Conservation (phyloP, 345 rosid genomes). For the Odontarrhena argentea region DNA sequence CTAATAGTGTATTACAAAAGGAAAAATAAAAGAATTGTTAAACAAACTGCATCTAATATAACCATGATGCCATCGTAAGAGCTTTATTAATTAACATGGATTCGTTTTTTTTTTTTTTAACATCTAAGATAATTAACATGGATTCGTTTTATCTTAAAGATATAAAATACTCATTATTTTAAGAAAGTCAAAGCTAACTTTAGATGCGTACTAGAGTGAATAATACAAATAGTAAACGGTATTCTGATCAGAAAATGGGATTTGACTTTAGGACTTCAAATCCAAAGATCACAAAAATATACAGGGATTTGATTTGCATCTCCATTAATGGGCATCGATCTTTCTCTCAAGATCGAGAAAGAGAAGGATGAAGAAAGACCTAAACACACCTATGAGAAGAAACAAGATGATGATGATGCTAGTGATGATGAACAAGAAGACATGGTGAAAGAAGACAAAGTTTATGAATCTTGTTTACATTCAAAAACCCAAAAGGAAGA, state of each 20-base stretch:
- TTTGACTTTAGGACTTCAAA: constrained; percentile 37
- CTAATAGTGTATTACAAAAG: neutral
- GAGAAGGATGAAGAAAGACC: constrained; percentile 29
- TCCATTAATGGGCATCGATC: constrained; percentile 34
- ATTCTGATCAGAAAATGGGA: constrained; percentile 32
- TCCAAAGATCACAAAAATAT: constrained; percentile 19
- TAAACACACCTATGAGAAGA: constrained; percentile 26
- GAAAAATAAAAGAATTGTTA: neutral
- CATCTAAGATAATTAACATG: constrained; percentile 16
- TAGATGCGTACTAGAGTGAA: constrained; percentile 42
- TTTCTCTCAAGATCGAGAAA: constrained; percentile 36
- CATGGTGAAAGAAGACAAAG: constrained; percentile 19
- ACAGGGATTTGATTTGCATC: constrained; percentile 19
- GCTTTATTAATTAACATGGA: constrained; percentile 13
- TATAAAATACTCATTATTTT: constrained; percentile 24
- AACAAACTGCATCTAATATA: constrained; percentile 3
- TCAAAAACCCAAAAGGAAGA: constrained; percentile 31
- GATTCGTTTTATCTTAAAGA: constrained; percentile 26
- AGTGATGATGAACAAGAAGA: constrained; percentile 25
- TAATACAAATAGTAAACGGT: constrained; percentile 43
- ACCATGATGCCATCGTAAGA: constrained; percentile 20
- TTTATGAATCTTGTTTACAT: constrained; percentile 20
- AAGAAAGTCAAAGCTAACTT: constrained; percentile 44
- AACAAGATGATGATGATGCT: constrained; percentile 12
- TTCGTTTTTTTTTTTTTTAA: constrained; percentile 16